These are phyloP conservation scores for Hamamelis virginiana DNA, from an alignment of 164 flowering plant species.

Conservation along the genomic window DNA sequence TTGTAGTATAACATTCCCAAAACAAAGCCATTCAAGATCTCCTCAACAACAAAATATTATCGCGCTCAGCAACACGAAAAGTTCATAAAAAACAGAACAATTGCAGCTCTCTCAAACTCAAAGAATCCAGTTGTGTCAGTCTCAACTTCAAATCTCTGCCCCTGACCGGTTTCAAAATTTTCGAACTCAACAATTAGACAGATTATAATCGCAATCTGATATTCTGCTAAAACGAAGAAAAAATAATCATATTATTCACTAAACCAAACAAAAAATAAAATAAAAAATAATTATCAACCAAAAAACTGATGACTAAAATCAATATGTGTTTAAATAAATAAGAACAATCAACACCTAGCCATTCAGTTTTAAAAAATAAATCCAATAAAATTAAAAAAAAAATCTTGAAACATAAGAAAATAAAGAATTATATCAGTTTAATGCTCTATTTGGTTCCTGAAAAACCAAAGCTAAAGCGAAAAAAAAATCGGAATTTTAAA, in stretches of 20 bases:
- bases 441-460: neutral
- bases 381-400: too few relatives aligned
- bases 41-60: conserved; percentile 1
- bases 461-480: neutral
- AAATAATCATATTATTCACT: too few relatives aligned
- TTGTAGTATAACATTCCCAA: conserved; percentile 44
- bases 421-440: too few relatives aligned
- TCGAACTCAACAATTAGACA: neutral
- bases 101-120: neutral
- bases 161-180: neutral
- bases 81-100: neutral
- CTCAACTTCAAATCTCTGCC: conserved; percentile 2
- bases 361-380: too few relatives aligned
- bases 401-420: too few relatives aligned
- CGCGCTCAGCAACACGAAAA: too few relatives aligned
- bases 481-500: neutral
- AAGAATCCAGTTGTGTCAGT: neutral
- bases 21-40: conserved; percentile 5
- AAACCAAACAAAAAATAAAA: too few relatives aligned
- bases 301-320: too few relatives aligned
- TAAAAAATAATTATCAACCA: too few relatives aligned
- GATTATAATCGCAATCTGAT: neutral
- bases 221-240: too few relatives aligned
- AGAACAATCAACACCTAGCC: too few relatives aligned
- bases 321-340: too few relatives aligned